These are phyloP conservation scores for Tilletia setariae DNA, from an alignment of 1,284 basidiomycete genomes.

Conservation along the genomic window DNA sequence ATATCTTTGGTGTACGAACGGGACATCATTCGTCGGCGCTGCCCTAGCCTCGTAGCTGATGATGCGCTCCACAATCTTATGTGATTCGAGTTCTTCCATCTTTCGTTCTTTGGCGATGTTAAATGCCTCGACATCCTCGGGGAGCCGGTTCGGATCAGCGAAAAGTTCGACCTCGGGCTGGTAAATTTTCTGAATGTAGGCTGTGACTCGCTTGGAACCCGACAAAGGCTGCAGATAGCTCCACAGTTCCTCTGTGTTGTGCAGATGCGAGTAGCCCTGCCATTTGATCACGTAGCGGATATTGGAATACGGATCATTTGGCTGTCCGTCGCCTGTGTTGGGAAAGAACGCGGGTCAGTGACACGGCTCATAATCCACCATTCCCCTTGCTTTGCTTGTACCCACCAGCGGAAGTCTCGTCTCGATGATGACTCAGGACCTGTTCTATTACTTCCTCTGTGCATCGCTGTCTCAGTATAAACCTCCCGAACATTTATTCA, in stretches of 20 bases:
- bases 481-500: too few relatives aligned
- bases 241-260: constrained; percentile 93
- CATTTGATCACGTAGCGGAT: constrained; percentile 58
- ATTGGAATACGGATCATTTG: constrained; percentile 55
- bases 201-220: constrained; percentile 94
- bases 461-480: background rate
- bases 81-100: constrained; percentile 83
- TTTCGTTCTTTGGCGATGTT: constrained; percentile 81
- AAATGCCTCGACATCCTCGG: constrained; percentile 80
- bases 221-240: constrained; percentile 68
- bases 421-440: constrained; percentile 56
- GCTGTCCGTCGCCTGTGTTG: constrained; percentile 43
- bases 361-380: too few relatives aligned
- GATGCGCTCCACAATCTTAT: constrained; percentile 87
- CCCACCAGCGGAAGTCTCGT: constrained; percentile 28
- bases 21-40: constrained; percentile 61
- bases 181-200: constrained; percentile 85
- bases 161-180: constrained; percentile 71
- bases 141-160: constrained; percentile 67
- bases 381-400: too few relatives aligned
- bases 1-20: constrained; percentile 69
- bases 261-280: constrained; percentile 57
- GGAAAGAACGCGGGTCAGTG: background rate
- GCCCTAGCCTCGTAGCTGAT: constrained; percentile 72
- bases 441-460: constrained; percentile 55